Conservation (phyloP, 1,284 basidiomycete species). For the Exobasidium rhododendri region DNA sequence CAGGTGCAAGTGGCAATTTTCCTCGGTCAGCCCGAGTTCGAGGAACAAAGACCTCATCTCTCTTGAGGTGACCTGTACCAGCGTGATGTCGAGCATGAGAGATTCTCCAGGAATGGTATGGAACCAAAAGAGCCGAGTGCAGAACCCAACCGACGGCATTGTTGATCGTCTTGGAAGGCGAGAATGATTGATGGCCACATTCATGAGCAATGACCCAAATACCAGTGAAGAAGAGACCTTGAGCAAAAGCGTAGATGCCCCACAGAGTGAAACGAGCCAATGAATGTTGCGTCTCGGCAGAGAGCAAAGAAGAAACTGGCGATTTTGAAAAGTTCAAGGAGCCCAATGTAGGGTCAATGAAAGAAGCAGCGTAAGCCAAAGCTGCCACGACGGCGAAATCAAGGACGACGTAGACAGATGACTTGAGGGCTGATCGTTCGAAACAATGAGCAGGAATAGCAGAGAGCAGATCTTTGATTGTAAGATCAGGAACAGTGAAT, state of each 20-base stretch:
- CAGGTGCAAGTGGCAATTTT: slow-evolving; percentile 42
- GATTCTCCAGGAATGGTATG: slow-evolving; percentile 97
- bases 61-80: slow-evolving; percentile 85
- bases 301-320: slow-evolving; percentile 57
- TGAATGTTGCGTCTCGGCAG: slow-evolving; percentile 66
- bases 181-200: slow-evolving; percentile 89
- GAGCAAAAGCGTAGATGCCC: slow-evolving; percentile 74
- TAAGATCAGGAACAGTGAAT: slow-evolving; percentile 73
- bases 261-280: slow-evolving; percentile 70
- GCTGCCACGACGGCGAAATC: slow-evolving; percentile 70
- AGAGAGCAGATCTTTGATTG: slow-evolving; percentile 79
- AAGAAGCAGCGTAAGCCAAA: slow-evolving; percentile 69
- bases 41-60: slow-evolving; percentile 96
- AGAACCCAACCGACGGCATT: slow-evolving; percentile 90
- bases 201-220: slow-evolving; percentile 79
- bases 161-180: slow-evolving; percentile 89
- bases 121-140: slow-evolving; percentile 88
- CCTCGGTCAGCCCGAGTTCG: slow-evolving; percentile 69
- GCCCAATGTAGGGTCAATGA: slow-evolving; percentile 61
- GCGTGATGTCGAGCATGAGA: slow-evolving; percentile 96
- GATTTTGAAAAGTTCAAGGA: slow-evolving; percentile 23
- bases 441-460: slow-evolving; percentile 89
- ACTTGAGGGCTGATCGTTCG: slow-evolving; percentile 80
- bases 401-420: slow-evolving; percentile 76
- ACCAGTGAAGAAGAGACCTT: slow-evolving; percentile 87